A percentile compares a stretch with the other conserved stretches of the same genome.
Evolutionary conservation across 164 flowering plant genomes (phyloP).

Genomic region (Pachysandra terminalis): DNA sequence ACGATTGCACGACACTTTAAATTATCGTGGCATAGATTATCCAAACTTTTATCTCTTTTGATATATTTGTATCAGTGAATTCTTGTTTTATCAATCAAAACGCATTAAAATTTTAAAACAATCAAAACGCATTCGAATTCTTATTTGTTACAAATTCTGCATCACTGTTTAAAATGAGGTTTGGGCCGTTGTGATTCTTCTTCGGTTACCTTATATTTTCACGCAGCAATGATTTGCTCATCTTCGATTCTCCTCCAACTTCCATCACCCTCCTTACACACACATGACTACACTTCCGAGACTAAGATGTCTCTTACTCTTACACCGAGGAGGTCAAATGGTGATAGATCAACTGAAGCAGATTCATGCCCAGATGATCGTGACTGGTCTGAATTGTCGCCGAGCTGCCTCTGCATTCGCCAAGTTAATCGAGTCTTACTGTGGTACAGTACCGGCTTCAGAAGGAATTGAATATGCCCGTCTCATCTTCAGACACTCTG

Average conservation of each 20-base stretch:
- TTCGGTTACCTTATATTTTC: neutral
- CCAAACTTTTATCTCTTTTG: too few species aligned
- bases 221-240: conserved; percentile 10
- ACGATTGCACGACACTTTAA: too few species aligned
- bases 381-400: neutral
- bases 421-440: conserved; percentile 4
- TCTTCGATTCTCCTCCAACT: conserved; percentile 14
- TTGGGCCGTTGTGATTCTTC: neutral
- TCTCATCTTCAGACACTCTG: conserved; percentile 20
- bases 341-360: conserved; percentile 6
- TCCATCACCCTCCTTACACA: neutral
- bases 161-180: too few species aligned
- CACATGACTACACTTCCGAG: conserved; percentile 11
- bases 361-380: conserved; percentile 12
- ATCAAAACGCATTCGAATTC: too few species aligned
- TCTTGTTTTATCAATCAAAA: too few species aligned
- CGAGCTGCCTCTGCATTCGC: neutral
- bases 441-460: neutral
- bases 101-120: too few species aligned
- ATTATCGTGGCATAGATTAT: too few species aligned
- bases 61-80: too few species aligned
- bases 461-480: conserved; percentile 17
- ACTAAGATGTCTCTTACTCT: conserved; percentile 10
- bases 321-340: conserved; percentile 1
- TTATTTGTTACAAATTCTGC: too few species aligned